Percentiles rank a stretch among this genome's conserved stretches.
Conservation (phyloP, 345 rosid genomes). For the Murraya paniculata region DNA sequence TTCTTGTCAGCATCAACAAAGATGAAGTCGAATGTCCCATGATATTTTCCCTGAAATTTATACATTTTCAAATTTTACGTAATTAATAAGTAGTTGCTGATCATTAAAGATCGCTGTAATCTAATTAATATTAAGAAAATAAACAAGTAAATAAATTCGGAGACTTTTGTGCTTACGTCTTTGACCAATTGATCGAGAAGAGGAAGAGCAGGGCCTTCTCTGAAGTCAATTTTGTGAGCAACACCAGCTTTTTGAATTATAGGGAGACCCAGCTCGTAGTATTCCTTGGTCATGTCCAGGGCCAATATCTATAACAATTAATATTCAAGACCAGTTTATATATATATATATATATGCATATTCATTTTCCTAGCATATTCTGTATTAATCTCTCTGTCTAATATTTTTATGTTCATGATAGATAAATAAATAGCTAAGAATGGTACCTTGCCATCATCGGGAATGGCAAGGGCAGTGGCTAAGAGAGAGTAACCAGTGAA, state of each 20-base stretch:
- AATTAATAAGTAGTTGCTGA: neutral
- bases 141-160: neutral
- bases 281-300: constrained; percentile 77
- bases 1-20: constrained; percentile 50
- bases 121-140: neutral
- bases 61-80: neutral
- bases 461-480: constrained; percentile 96
- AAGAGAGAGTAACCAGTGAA: constrained; percentile 95
- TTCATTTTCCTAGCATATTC: neutral
- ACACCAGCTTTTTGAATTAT: constrained; percentile 89
- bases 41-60: constrained; percentile 11
- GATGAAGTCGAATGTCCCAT: constrained; percentile 36
- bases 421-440: too few species aligned
- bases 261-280: constrained; percentile 79
- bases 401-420: neutral
- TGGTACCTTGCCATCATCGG: constrained; percentile 74
- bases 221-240: constrained; percentile 89
- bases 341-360: too few species aligned
- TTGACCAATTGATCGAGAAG: constrained; percentile 68
- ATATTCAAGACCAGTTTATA: neutral
- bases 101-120: neutral
- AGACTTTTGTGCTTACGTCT: constrained; percentile 42
- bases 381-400: too few species aligned
- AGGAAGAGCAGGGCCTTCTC: constrained; percentile 90
- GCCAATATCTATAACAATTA: constrained; percentile 64